A percentile compares a stretch with the other conserved stretches of the same genome.
phyloP scores from a whole-genome alignment of 805 yeast species.

The Starmerella bombi region DNA sequence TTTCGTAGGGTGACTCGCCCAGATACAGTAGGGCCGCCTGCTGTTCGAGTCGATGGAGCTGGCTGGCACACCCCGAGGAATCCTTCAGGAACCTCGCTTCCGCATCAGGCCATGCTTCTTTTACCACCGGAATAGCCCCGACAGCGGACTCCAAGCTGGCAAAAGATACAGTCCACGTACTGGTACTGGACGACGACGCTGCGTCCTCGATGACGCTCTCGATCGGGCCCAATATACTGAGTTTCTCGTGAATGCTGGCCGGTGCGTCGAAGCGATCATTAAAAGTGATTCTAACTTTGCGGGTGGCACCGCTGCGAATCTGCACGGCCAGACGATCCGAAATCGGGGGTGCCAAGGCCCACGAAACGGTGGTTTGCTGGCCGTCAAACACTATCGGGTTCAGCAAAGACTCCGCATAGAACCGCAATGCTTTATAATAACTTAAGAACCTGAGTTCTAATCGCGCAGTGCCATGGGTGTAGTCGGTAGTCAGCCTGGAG shows the following conservation, averaged over 20 bases:
- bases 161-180: constrained; percentile 2
- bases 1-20: constrained; percentile 82
- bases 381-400: constrained; percentile 70
- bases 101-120: constrained; percentile 36
- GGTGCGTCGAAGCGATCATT: constrained; percentile 53
- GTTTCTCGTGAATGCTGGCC: constrained; percentile 39
- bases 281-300: constrained; percentile 84
- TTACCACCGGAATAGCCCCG: constrained; percentile 64
- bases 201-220: constrained; percentile 70
- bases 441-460: constrained; percentile 61
- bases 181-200: constrained; percentile 61
- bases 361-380: constrained; percentile 74
- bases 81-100: background rate
- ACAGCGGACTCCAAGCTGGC: constrained; percentile 39
- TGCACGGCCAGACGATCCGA: constrained; percentile 64
- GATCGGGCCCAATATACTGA: constrained; percentile 63
- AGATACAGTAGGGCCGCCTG: constrained; percentile 93
- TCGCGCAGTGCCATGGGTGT: background rate
- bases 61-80: too few species aligned
- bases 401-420: constrained; percentile 85
- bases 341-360: constrained; percentile 76
- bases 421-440: constrained; percentile 73
- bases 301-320: constrained; percentile 50
- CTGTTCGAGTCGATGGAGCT: constrained; percentile 86
- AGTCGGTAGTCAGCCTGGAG: background rate